Base-by-base conservation (phyloP, 2,329 filamentous ascomycete species). In the Fusarium pseudograminearum region DNA sequence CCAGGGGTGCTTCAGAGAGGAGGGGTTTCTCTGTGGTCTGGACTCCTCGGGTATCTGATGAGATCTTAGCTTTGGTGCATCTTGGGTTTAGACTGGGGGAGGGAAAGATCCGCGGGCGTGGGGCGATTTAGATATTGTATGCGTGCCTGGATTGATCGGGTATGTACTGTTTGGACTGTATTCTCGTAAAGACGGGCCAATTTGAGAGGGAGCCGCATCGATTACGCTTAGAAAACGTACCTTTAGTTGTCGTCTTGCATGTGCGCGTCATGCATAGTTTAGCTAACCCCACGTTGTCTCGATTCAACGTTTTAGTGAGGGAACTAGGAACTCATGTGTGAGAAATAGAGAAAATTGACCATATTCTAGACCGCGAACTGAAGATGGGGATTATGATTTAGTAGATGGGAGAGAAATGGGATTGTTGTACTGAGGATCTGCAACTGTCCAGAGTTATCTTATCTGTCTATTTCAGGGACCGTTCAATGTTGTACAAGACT, bases 241-340 rank as follows among this genome's bases (percentile, higher is more conserved):
- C 8, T 42, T 1, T 20, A 7, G 24, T n/a, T 10, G 6, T 28
- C 44, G 66, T 52, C 38, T 66, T 22, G 60, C 59, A 71, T 71
- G 69, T 71, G 69, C 69, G 69, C 69, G 65, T 71, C 69, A 71
- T 71, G 42, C 33, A 70, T 65, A 20, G 36, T 20, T 47, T 16
- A 7, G 10, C 20, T 28, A 48, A 48, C 20, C 53, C 50, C 67
- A 70, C 58, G 57, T 53, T 33, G 11, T 28, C 30, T 36, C 4
- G 5, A 14, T 22, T 31, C 28, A 33, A 31, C 26, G 44, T 20
- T 31, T 31, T 31, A 31, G 26, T 31, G 12, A 20, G 7, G 7
- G 18, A 30, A 30, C 38, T 22, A 12, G 12, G 30, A 28, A 28
- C 26, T 24, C 24, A 24, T 24, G 24, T 24, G 6, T 24, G 24